Evolutionary conservation across 805 yeast species (phyloP).

Genomic region (Trichomonascus vanleenenianus): DNA sequence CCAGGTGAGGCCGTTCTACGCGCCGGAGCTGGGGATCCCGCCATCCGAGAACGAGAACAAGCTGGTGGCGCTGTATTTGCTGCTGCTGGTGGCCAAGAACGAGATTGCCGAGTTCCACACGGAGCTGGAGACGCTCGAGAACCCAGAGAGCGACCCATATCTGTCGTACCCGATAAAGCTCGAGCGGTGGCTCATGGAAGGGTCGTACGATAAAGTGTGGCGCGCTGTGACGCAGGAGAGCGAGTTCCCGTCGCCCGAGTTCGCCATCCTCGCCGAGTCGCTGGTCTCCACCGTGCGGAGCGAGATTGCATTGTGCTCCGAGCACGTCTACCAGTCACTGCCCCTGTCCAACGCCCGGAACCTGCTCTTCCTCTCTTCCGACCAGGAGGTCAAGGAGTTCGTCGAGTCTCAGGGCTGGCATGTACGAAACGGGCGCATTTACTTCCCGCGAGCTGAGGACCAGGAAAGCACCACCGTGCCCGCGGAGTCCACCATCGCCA

Average conservation of each 20-base stretch:
- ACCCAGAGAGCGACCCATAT: constrained; percentile 59
- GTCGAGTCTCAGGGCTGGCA: constrained; percentile 54
- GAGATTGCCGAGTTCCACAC: constrained; percentile 84
- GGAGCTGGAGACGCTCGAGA: constrained; percentile 67
- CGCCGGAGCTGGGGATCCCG: constrained; percentile 32
- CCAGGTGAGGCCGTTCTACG: constrained; percentile 73
- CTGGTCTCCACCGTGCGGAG: constrained; percentile 71
- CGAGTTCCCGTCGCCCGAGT: constrained; percentile 57
- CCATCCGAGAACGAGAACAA: constrained; percentile 59
- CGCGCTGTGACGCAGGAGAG: constrained; percentile 52
- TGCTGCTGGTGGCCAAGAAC: constrained; percentile 73
- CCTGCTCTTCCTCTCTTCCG: constrained; percentile 60
- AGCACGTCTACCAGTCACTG: constrained; percentile 63
- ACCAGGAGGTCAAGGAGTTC: constrained; percentile 46
- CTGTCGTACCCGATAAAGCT: constrained; percentile 79
- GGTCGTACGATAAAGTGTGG: constrained; percentile 90
- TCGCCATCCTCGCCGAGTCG: constrained; percentile 65
- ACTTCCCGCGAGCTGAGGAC: constrained; percentile 29
- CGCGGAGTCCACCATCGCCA: constrained; percentile 46
- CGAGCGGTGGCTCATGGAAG: constrained; percentile 94
- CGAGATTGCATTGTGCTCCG: constrained; percentile 81
- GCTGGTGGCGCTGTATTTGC: constrained; percentile 65
- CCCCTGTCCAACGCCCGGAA: constrained; percentile 80
- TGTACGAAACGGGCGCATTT: constrained; percentile 37
- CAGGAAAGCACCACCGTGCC: constrained; percentile 23